Conservation (phyloP, 2,329 filamentous ascomycete species). For the Pyrenochaeta sp. region DNA sequence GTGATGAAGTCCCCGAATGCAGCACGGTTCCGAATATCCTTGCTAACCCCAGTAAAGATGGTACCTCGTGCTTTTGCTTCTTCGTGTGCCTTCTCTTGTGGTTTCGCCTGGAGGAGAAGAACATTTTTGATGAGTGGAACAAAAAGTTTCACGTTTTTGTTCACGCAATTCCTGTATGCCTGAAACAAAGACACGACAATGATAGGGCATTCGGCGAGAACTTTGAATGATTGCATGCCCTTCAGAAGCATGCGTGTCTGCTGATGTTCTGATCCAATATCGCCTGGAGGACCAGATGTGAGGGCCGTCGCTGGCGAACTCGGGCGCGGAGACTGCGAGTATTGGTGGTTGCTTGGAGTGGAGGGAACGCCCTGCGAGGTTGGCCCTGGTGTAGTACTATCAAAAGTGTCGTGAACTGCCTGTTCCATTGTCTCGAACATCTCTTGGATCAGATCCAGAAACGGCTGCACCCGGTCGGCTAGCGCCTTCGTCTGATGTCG, state of each 20-base stretch:
- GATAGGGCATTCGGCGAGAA: conserved; percentile 95
- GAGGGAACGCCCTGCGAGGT: conserved; percentile 66
- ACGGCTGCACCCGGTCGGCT: conserved; percentile 82
- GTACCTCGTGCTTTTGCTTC: conserved; percentile 81
- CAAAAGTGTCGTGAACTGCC: conserved; percentile 93
- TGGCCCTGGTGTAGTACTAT: conserved; percentile 69
- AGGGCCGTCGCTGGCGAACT: conserved; percentile 88
- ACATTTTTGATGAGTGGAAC: conserved; percentile 94
- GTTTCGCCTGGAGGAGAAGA: conserved; percentile 85
- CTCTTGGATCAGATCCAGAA: conserved; percentile 90
- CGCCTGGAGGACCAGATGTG: conserved; percentile 72
- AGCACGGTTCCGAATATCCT: conserved; percentile 88
- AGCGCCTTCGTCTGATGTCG: conserved; percentile 88
- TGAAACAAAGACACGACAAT: conserved; percentile 99
- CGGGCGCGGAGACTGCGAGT: conserved; percentile 86
- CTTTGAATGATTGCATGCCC: conserved; percentile 99
- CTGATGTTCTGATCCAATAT: conserved; percentile 83
- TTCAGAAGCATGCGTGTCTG: conserved; percentile 82
- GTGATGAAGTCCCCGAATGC: conserved; percentile 98
- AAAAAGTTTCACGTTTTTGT: conserved; percentile 87
- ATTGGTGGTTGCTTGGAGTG: conserved; percentile 67
- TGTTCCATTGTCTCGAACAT: conserved; percentile 95
- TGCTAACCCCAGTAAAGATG: conserved; percentile 91
- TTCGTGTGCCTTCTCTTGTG: conserved; percentile 88
- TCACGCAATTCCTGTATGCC: conserved; percentile 80